Conservation (phyloP, 2,329 filamentous ascomycete species). For the Paecilomyces fulvus region DNA sequence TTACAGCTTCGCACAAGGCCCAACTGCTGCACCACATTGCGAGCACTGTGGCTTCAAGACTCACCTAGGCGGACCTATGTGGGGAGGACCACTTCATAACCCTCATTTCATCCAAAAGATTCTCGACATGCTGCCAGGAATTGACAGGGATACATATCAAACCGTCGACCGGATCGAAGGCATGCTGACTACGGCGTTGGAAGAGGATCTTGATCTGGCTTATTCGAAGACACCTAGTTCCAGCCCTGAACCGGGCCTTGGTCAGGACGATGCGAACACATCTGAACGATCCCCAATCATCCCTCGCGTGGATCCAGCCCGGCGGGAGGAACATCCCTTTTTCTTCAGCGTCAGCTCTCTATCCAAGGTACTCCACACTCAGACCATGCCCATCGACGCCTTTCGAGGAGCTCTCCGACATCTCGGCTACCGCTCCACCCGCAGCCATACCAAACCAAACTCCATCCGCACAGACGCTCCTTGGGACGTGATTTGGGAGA, state of each 20-base stretch:
- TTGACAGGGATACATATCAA: constrained; percentile 62
- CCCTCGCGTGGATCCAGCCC: constrained; percentile 49
- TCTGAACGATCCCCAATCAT: constrained; percentile 19
- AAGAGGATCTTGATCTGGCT: constrained; percentile 50
- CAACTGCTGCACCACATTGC: constrained; percentile 58
- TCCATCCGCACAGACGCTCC: constrained; percentile 92
- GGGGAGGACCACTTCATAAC: constrained; percentile 80
- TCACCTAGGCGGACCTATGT: constrained; percentile 91
- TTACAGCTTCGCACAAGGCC: constrained; percentile 64
- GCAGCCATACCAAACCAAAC: constrained; percentile 82
- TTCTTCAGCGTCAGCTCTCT: constrained; percentile 72
- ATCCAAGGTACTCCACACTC: constrained; percentile 67
- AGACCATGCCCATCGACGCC: constrained; percentile 68
- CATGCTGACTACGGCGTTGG: constrained; percentile 81
- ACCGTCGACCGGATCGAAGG: constrained; percentile 77
- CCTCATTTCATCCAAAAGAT: constrained; percentile 72
- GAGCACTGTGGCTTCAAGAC: constrained; percentile 78
- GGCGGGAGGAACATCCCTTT: constrained; percentile 69
- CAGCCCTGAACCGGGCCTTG: constrained; percentile 6
- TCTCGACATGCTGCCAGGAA: constrained; percentile 60
- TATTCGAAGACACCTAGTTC: constrained; percentile 5
- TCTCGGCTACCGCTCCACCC: constrained; percentile 72
- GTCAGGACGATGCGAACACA: constrained; percentile 2
- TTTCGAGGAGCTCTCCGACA: constrained; percentile 73
- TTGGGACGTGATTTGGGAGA: constrained; percentile 81